These are phyloP conservation scores for Mucor circinelloides DNA, from an alignment of 371 early-diverging fungal genomes.

Conservation along the genomic window DNA sequence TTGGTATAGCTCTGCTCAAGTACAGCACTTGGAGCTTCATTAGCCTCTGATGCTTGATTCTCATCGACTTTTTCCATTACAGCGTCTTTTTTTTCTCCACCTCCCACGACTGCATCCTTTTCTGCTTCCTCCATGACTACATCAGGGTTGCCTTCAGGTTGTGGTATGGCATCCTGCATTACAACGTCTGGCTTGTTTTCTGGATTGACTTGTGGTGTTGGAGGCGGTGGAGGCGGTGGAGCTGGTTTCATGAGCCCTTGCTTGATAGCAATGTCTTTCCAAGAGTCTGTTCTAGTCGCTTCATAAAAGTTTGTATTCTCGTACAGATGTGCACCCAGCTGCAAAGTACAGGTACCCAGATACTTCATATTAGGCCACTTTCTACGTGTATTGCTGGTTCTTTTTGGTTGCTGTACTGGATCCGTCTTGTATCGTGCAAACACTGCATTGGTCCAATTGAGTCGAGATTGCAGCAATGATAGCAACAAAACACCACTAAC, in stretches of 20 bases:
- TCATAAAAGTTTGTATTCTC: slow-evolving; percentile 44
- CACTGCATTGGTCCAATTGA: slow-evolving; percentile 42
- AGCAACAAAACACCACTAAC: slow-evolving; percentile 37
- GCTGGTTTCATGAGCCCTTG: not conserved
- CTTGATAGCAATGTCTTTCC: slow-evolving; percentile 17
- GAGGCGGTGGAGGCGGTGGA: not conserved
- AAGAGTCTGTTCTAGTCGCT: slow-evolving; percentile 35
- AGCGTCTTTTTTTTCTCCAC: not conserved
- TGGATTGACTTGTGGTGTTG: not conserved
- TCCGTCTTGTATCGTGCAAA: slow-evolving; percentile 47
- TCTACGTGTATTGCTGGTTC: slow-evolving; percentile 31
- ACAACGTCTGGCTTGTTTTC: not conserved
- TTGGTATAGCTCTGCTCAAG: not conserved
- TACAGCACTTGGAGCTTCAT: not conserved
- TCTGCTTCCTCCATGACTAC: not conserved
- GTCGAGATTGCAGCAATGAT: slow-evolving; percentile 47
- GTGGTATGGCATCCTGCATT: not conserved
- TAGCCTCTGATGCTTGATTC: not conserved
- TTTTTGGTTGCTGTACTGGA: slow-evolving; percentile 38
- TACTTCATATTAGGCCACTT: slow-evolving; percentile 49
- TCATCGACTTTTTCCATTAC: not conserved
- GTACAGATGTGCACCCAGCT: slow-evolving; percentile 47
- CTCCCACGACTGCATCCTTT: not conserved
- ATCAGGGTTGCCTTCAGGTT: not conserved
- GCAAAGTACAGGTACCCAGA: slow-evolving; percentile 36